These are phyloP conservation scores for Adansonia digitata DNA, from an alignment of 345 rosid species.

Conservation along the genomic window DNA sequence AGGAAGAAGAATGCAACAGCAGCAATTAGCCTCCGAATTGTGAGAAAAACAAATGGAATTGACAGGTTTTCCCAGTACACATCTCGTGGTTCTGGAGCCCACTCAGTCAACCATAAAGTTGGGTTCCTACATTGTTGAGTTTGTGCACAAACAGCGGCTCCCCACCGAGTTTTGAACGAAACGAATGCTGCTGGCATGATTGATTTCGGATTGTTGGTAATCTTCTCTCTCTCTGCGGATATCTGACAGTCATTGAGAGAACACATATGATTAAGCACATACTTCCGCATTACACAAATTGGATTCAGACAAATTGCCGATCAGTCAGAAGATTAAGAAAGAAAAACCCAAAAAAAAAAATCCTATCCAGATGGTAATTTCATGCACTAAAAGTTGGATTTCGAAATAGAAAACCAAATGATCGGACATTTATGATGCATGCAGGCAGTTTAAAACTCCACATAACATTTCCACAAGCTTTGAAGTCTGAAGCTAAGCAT, in stretches of 20 bases:
- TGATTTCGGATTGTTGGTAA: slow-evolving; percentile 40
- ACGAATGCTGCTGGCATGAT: slow-evolving; percentile 87
- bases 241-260: slow-evolving; percentile 42
- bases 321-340: background rate
- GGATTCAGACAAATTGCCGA: background rate
- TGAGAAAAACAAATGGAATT: slow-evolving; percentile 78
- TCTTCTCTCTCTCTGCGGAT: slow-evolving; percentile 50
- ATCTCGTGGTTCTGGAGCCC: slow-evolving; percentile 97
- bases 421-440: background rate
- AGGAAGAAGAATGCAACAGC: slow-evolving; percentile 81
- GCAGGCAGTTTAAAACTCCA: background rate
- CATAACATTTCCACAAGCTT: background rate
- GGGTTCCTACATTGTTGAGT: slow-evolving; percentile 93
- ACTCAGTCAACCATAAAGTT: slow-evolving; percentile 81
- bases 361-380: background rate
- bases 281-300: background rate
- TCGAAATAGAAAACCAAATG: background rate
- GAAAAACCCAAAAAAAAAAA: background rate
- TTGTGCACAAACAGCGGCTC: slow-evolving; percentile 89
- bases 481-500: background rate
- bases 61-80: slow-evolving; percentile 83
- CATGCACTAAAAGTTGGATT: background rate
- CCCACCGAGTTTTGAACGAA: slow-evolving; percentile 90
- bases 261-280: background rate
- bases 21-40: slow-evolving; percentile 61